A percentile compares a stretch with the other conserved stretches of the same genome.
Evolutionary conservation across 805 yeast species (phyloP).

Genomic region (Schizosaccharomyces osmophilus): DNA sequence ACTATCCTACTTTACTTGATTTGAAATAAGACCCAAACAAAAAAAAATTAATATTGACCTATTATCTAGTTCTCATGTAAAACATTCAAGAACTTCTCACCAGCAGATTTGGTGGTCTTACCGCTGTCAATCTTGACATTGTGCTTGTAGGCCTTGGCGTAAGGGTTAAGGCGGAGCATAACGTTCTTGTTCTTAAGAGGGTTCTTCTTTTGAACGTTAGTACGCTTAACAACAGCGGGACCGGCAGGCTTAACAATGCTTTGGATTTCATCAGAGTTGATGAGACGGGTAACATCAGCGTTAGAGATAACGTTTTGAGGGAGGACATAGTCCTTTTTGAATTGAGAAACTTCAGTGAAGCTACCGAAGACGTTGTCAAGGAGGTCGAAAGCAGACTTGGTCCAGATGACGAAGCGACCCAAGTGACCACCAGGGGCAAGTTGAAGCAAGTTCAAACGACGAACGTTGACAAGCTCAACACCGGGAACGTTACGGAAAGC

Average conservation of each 20-base stretch:
- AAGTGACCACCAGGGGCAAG: slow-evolving; percentile 99
- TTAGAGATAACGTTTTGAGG: slow-evolving; percentile 86
- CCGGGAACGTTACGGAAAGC: slow-evolving; percentile 99
- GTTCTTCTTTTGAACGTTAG: slow-evolving; percentile 94
- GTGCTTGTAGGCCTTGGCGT: slow-evolving; percentile 55
- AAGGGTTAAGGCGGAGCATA: slow-evolving; percentile 94
- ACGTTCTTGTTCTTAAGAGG: slow-evolving; percentile 98
- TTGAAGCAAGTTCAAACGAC: slow-evolving; percentile 83
- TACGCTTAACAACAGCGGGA: slow-evolving; percentile 75
- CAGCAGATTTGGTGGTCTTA: slow-evolving; percentile 1
- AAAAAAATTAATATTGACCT: neutral
- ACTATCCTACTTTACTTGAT: too few species aligned
- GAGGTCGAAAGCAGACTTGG: slow-evolving; percentile 91
- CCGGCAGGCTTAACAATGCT: slow-evolving; percentile 92
- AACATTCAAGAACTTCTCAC: slow-evolving; percentile 1
- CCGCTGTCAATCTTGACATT: slow-evolving; percentile 2
- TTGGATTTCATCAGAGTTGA: slow-evolving; percentile 98
- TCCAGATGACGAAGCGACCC: slow-evolving; percentile 99
- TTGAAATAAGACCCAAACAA: too few species aligned
- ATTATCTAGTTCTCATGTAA: neutral
- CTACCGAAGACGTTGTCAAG: slow-evolving; percentile 95
- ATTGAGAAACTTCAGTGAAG: slow-evolving; percentile 52
- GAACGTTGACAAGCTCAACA: slow-evolving; percentile 88
- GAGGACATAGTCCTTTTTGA: slow-evolving; percentile 68
- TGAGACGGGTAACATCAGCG: slow-evolving; percentile 89